These are phyloP conservation scores for Pythium scleroteichum DNA, from an alignment of 352 stramenopile genomes.

Conservation along the genomic window DNA sequence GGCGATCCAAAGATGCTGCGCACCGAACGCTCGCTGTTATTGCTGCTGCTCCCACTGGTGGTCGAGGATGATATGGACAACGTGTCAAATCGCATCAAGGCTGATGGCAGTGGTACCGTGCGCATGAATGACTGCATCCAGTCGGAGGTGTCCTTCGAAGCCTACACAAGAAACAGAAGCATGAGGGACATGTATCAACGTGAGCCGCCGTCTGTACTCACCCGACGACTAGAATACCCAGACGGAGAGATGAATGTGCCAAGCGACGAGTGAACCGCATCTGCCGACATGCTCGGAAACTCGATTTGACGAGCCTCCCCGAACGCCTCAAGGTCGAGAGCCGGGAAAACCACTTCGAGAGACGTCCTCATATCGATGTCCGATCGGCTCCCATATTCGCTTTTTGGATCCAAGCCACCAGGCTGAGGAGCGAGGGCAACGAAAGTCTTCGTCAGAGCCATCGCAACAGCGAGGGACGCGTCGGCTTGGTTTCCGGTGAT, in stretches of 20 bases:
- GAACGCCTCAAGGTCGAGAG: constrained; percentile 31
- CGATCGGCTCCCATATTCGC: not conserved
- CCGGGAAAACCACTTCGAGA: constrained; percentile 34
- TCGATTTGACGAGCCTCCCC: constrained; percentile 28
- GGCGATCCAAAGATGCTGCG: constrained; percentile 19
- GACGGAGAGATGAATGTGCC: constrained; percentile 32
- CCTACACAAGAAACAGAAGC: too few relatives aligned
- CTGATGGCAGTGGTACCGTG: constrained; percentile 18
- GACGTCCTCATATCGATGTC: constrained; percentile 2
- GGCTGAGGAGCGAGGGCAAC: constrained; percentile 35
- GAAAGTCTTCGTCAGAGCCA: constrained; percentile 41
- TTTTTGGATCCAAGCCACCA: not conserved
- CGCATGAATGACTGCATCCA: constrained; percentile 35
- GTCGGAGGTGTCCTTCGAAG: constrained; percentile 30
- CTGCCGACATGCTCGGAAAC: constrained; percentile 33
- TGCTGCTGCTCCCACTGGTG: constrained; percentile 16
- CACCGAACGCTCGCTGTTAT: constrained; percentile 13
- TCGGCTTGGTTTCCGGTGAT: constrained; percentile 19
- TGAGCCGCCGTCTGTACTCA: too few relatives aligned
- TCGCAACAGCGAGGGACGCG: constrained; percentile 14
- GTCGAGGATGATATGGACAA: not conserved
- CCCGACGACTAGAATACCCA: constrained; percentile 10
- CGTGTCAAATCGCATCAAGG: constrained; percentile 1
- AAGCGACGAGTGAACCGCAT: constrained; percentile 34
- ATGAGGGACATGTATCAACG: too few relatives aligned